Percentiles rank a stretch among this genome's conserved stretches.
These are phyloP conservation scores for Boletus insuetus DNA, from an alignment of 768 basidiomycete genomes.

Conservation along the genomic window DNA sequence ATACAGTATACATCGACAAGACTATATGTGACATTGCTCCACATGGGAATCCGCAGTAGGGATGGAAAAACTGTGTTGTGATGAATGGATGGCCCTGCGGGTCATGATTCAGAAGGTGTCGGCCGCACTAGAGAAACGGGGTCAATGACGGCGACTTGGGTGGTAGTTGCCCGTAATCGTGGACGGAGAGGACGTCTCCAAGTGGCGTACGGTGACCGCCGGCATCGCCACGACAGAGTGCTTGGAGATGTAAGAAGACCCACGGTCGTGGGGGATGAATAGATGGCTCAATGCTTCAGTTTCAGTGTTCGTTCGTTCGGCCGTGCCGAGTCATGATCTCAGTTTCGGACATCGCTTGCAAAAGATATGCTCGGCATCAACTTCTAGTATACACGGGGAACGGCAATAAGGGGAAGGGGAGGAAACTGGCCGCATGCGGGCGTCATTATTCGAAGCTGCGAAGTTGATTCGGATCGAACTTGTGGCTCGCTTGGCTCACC, in stretches of 20 bases:
- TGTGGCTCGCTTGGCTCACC: no score
- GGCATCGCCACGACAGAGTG: not conserved
- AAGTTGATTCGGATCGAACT: conserved; percentile 2
- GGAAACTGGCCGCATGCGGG: no score
- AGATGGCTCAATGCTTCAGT: no score
- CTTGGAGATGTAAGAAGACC: not conserved
- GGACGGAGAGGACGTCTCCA: conserved; percentile 1
- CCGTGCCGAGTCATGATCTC: not conserved
- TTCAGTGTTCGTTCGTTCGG: no score
- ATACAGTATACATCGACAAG: no score
- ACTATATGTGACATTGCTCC: not conserved
- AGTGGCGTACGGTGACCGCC: not conserved
- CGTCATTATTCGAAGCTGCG: not conserved
- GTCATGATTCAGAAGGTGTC: no score
- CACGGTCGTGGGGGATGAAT: not conserved
- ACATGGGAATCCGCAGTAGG: not conserved
- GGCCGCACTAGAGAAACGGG: no score
- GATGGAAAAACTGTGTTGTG: no score
- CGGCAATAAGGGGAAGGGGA: no score
- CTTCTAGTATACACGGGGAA: no score
- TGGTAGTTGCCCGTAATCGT: not conserved
- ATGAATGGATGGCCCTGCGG: no score
- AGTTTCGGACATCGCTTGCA: not conserved
- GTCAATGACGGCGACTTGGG: no score
- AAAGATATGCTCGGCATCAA: not conserved